Percentiles rank a stretch among this genome's conserved stretches.
Conservation (phyloP, 176 grass and related monocot species). For the Hsuehochloa calcarea region DNA sequence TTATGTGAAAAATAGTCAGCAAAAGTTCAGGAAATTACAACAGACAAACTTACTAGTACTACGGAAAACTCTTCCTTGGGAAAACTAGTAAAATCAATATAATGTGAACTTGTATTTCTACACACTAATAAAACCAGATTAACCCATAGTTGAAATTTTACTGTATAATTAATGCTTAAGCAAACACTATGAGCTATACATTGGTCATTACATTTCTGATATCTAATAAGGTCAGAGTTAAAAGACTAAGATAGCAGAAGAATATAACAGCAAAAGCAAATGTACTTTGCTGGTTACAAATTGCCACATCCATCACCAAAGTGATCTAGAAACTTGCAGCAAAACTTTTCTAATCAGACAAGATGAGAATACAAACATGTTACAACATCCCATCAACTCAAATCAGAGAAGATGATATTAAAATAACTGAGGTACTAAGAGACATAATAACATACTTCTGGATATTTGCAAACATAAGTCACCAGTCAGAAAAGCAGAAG, state of each 20-base stretch:
- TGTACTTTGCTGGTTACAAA: background rate
- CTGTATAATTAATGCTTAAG: background rate
- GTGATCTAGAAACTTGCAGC: background rate
- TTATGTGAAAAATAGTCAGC: background rate
- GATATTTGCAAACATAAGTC: background rate
- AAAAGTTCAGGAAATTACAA: background rate
- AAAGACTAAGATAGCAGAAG: background rate
- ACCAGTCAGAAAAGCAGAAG: conserved; percentile 8
- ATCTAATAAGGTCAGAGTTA: background rate
- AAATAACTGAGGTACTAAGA: conserved; percentile 7
- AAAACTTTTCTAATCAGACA: conserved; percentile 5
- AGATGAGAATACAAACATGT: conserved; percentile 9
- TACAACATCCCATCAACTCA: conserved; percentile 1
- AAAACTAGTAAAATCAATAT: background rate
- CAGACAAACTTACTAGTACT: background rate
- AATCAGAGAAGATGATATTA: conserved; percentile 5
- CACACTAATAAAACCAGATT: background rate
- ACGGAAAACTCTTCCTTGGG: background rate
- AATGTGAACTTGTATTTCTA: background rate
- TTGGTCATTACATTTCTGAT: background rate
- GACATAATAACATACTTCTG: conserved; percentile 7
- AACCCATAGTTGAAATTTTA: background rate
- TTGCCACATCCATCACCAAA: background rate
- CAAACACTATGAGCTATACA: background rate
- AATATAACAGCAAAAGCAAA: background rate